Base-by-base conservation (phyloP, 345 rosid species). In the Populus alba region DNA sequence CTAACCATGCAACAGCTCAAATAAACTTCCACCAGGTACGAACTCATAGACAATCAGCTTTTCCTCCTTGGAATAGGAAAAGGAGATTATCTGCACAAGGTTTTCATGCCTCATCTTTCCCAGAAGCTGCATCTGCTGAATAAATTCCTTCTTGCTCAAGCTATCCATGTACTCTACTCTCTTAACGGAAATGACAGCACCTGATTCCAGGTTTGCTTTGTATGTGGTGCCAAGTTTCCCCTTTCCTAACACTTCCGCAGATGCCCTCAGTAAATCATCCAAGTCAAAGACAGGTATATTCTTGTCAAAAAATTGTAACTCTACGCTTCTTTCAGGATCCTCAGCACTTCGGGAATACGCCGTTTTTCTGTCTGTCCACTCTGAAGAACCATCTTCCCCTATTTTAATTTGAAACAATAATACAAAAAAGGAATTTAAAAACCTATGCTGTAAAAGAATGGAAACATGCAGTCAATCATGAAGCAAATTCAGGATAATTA, bases 241-340 rank as follows among this genome's bases (percentile, higher is more conserved):
- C 55, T 80, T 88, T 22, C 89, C 90, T 15, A 90, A 45, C 18
- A 83, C 74, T 81, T 86, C 85, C 13, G 94, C 90, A 3, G 91
- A 86, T 76, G 91, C 86, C 71, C 89, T 80, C 0, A 90, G 87
- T 67, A 90, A 81, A 67, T 90, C 94, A 63, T 90, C 90, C 81
- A 88, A 82, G 84, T 87, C 87, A 25, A 90, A 88, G 6, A 68
- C 80, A 0, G 82, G 79, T 71, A 79, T 72, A 41, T 75, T 82
- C 83, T 70, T 82, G 70, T 82, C 84, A 2, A 90, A 83, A 77
- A 90, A 77, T 75, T 82, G 83, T 7, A 90, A 76, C 53, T 88
- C 91, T 47, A 75, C 85, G 29, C 71, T 69, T 81, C 83, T 85
- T 78, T 88, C 90, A 3, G 87, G 83, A 78, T 86, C 90, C 38